Conservation (phyloP, 164 flowering plant species). For the Nymphaea thermarum region DNA sequence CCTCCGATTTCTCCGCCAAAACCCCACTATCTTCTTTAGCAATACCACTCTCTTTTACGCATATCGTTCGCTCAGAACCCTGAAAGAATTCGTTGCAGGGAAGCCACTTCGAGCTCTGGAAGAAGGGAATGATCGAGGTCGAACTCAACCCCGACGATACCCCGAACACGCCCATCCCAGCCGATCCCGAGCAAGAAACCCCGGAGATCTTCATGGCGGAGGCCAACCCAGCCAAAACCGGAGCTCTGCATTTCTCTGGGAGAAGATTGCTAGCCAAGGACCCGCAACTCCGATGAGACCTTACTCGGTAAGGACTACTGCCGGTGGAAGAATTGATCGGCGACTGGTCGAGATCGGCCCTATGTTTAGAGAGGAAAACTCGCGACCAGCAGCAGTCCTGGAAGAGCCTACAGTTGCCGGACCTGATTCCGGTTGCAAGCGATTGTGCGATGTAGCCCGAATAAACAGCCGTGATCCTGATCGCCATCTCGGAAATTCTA, state of each 20-base stretch:
- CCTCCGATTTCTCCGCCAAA: constrained; percentile 1
- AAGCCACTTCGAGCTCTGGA: constrained; percentile 51
- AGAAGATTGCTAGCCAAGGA: neutral
- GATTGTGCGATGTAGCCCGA: constrained; percentile 58
- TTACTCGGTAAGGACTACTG: neutral
- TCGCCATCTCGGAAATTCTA: constrained; percentile 37
- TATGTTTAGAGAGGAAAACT: neutral
- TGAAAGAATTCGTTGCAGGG: constrained; percentile 33
- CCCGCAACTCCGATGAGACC: neutral
- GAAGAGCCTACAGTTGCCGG: neutral
- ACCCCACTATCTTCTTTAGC: constrained; percentile 2
- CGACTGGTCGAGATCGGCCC: neutral
- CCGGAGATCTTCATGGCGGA: neutral
- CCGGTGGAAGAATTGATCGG: neutral
- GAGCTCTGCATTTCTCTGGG: neutral
- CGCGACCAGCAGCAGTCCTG: neutral
- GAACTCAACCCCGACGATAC: constrained; percentile 30
- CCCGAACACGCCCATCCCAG: constrained; percentile 18
- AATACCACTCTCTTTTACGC: constrained; percentile 25
- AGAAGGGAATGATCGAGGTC: constrained; percentile 37
- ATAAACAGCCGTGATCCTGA: constrained; percentile 41
- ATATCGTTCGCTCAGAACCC: constrained; percentile 6
- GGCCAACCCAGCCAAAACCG: neutral
- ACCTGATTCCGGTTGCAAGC: constrained; percentile 26
- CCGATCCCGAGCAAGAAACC: neutral